Evolutionary conservation across 768 basidiomycete genomes (phyloP).

Genomic region (Tricholomella constricta): DNA sequence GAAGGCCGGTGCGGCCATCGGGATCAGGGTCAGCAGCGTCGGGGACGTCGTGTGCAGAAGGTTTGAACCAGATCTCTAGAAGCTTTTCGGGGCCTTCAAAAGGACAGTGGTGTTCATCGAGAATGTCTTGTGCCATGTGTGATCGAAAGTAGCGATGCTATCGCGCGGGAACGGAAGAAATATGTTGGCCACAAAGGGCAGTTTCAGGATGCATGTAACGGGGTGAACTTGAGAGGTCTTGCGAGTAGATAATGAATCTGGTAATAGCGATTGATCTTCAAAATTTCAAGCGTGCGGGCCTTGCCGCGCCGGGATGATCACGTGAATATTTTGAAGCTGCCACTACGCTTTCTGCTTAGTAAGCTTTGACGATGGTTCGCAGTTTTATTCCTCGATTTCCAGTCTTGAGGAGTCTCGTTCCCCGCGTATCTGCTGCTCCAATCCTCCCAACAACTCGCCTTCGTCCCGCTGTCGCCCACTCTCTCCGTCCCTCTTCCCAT

Average conservation of each 20-base stretch:
- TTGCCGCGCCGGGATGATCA: constrained; percentile 2
- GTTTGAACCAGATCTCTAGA: constrained; percentile 96
- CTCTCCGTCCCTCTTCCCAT: constrained; percentile 26
- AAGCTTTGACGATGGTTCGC: constrained; percentile 32
- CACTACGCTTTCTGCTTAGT: not conserved
- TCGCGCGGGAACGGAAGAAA: constrained; percentile 45
- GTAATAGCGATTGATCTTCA: constrained; percentile 9
- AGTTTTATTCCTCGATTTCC: constrained; percentile 45
- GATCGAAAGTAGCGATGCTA: constrained; percentile 42
- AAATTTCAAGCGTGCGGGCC: constrained; percentile 7
- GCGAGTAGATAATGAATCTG: no score
- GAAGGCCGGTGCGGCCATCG: constrained; percentile 65
- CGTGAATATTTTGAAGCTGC: not conserved
- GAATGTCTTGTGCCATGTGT: constrained; percentile 34
- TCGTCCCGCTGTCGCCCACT: constrained; percentile 26
- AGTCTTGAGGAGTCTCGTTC: constrained; percentile 46
- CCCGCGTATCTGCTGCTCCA: constrained; percentile 49
- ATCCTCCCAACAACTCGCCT: constrained; percentile 49
- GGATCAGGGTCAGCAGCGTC: constrained; percentile 33
- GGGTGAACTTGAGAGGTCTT: constrained; percentile 6
- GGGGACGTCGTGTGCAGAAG: constrained; percentile 64
- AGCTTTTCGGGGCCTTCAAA: constrained; percentile 96
- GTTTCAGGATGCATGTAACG: constrained; percentile 46
- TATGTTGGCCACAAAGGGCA: constrained; percentile 26
- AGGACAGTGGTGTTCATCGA: constrained; percentile 47